Evolutionary conservation across 148 eudicot genomes (phyloP), one percentile per base, ranked within the genome.

Genomic region (Polygonum aviculare): DNA sequence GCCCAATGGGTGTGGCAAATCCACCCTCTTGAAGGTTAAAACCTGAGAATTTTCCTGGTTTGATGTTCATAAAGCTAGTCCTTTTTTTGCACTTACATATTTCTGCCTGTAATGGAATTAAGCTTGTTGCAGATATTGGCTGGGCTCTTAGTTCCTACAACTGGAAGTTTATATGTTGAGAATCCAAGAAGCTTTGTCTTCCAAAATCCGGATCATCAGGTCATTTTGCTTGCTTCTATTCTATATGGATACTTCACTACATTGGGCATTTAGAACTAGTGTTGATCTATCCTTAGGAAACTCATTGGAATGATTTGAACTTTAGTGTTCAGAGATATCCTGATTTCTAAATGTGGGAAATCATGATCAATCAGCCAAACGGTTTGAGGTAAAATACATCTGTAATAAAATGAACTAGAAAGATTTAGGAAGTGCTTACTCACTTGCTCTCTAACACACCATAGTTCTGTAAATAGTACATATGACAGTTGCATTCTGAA

Each of bases 141-240:
- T 26, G 97, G 97, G 59, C 86, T 94, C 38, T 62, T 92, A 83
- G 87, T 81, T 77, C 92, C 97, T 72, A 82, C 77, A 76, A 84
- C 78, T 76, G 98, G 98, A 39, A 82, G 60, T 78, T 76, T 92
- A 81, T 75, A 81, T 69, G 93, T 90, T 74, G 81, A 76, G 84
- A 94, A 83, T 74, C 97, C 97, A 3, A 92, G 87, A 84, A 92
- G 98, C 83, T 94, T 90, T 78, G 98, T 90, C 22, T 94, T 94
- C 75, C 98, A 94, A 82, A 94, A 94, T 83, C 98, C 98, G 1
- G 98, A 94, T 84, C 98, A 94, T 85, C 98, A 94, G 96, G 98
- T 92, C 70, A 77, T 84, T 78, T 72, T 63, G 40, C 65, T 49
- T 33, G 72, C 75, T 74, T 15, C 63, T 70, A 7, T 80, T 36